Evolutionary conservation across 176 grass and related monocot genomes (phyloP), one percentile per base, ranked within the genome.

Genomic region (Avena eriantha): DNA sequence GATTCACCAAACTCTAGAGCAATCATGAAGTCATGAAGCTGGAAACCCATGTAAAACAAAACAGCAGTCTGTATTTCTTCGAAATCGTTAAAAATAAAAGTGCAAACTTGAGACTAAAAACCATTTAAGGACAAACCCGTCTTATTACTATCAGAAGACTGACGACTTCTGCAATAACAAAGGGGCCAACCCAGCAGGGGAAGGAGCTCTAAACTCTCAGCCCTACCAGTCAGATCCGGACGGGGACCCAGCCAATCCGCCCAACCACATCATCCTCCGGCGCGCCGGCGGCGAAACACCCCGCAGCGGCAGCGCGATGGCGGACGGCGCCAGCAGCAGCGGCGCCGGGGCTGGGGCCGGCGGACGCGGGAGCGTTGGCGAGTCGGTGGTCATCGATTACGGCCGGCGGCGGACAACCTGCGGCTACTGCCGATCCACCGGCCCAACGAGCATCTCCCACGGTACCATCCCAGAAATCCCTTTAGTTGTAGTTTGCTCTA

Each of bases 371-470:
- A 43, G 80, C 70, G 84, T 56, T 51, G 75, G 82, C 36, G 84
- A 94, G 86, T 90, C 92, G 56, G 88, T 89, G 88, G 90, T 98
- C 45, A 84, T 87, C n/a, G 90, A 98, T 81, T 84, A 88, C 6
- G 91, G 86, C 70, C 83, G 88, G 82, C 81, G 86, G 24, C 83
- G 84, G 18, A 85, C 86, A 1, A 79, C 86, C 67, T 98, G 96
- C 79, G 90, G 88, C 50, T 98, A 98, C 89, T 95, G 91, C 87
- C 89, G 69, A 87, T 95, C 93, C 66, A 80, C 88, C 83, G 61
- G 83, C 54, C 14, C 50, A 26, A 87, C 84, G 16, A 92, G 95
- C 91, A 92, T 98, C 86, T 92, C 95, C 60, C 91, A 92, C 65
- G 90, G 90, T 92, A 90, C 47, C 46, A 58, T 72, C 77, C 58